Evolutionary conservation across 345 rosid species (phyloP).

Genomic region (Reutealis trisperma): DNA sequence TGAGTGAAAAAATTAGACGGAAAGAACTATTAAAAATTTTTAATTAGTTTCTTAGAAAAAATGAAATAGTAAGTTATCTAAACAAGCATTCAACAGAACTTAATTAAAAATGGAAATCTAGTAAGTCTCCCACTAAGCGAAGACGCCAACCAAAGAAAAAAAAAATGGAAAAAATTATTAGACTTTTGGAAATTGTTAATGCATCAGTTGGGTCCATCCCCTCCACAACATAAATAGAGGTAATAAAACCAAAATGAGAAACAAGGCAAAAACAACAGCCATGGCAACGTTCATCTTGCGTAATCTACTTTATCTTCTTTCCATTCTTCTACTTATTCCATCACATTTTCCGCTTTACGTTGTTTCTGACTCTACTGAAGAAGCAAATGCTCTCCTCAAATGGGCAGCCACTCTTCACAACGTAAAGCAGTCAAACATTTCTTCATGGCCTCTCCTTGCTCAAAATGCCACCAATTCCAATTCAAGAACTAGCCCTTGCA

Average conservation of each 20-base stretch:
- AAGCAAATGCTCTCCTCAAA: constrained; percentile 22
- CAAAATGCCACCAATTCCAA: background rate
- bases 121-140: too few species aligned
- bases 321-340: background rate
- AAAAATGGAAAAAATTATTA: too few species aligned
- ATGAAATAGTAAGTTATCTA: too few species aligned
- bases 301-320: background rate
- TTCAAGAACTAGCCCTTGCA: background rate
- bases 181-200: too few species aligned
- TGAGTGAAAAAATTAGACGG: too few species aligned
- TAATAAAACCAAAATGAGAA: background rate
- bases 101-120: too few species aligned
- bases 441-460: constrained; percentile 19
- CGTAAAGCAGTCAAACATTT: background rate
- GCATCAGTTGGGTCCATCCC: too few species aligned
- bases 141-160: too few species aligned
- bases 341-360: background rate
- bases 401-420: constrained; percentile 29
- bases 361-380: background rate
- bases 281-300: background rate
- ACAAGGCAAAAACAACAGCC: background rate
- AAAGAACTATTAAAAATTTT: too few species aligned
- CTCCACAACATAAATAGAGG: too few species aligned
- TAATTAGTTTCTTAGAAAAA: too few species aligned
- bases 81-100: too few species aligned